Evolutionary conservation across 2,329 filamentous ascomycete species (phyloP), one percentile per base, ranked within the genome.

Genomic region (Boeremia exigua): DNA sequence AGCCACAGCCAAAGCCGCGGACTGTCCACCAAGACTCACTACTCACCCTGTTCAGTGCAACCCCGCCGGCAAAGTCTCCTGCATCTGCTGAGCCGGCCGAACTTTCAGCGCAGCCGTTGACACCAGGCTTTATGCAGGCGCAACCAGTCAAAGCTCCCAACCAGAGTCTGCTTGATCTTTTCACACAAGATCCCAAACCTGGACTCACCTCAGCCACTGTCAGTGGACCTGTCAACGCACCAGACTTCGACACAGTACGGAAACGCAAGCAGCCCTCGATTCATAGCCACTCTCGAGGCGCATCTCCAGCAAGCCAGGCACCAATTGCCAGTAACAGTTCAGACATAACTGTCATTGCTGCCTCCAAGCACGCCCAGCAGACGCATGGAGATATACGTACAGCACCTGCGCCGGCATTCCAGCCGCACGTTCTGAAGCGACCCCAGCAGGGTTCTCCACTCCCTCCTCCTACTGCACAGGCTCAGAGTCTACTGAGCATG

Each of bases 11-110:
- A 10, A 74, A 74, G 54, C 72, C 74, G 15, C 71, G 73, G 42
- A 77, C 68, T 33, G 69, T 73, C 15, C 80, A 81, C 45, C 79
- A 81, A 58, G 74, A 76, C 45, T 72, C 76, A 7, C 63, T 83
- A 19, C 66, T 83, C 23, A 78, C 75, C 53, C 65, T 83, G 2
- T 81, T 83, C 63, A 71, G 71, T 11, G 66, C 70, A 4, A 68
- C 67, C 10, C 68, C 71, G 1, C 61, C 59, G 25, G 56, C 61
- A 17, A 68, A 62, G 50, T 38, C 60, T 12, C 58, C 60, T n/a
- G 66, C 68, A 39, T 61, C 59, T 39, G 60, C 61, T 10, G 73
- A 65, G n/a, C 78, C 77, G 32, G 79, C 71, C 8, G 81, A 83
- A 59, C 62, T 83, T 15, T 77, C 79, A 33, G 80, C 76, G 15